These are phyloP conservation scores for Asterochloris sp. DNA, from an alignment of 139 green algal genomes.

Conservation along the genomic window DNA sequence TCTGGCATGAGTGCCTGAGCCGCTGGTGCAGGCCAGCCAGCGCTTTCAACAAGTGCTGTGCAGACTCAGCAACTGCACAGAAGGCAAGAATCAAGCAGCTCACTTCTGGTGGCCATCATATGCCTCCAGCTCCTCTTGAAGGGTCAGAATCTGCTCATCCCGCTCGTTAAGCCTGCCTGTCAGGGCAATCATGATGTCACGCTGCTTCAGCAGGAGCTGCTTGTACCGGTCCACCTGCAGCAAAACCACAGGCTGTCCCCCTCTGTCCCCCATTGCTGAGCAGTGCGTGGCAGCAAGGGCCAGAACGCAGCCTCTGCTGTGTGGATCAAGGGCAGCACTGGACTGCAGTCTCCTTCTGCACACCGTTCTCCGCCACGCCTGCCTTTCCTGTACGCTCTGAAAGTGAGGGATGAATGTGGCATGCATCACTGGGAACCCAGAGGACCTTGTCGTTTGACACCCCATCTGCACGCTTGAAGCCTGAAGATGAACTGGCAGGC, in stretches of 20 bases:
- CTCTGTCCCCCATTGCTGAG: neutral
- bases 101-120: constrained; percentile 74
- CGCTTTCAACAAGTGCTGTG: too few species aligned
- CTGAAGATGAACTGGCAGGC: too few species aligned
- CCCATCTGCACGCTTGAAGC: too few species aligned
- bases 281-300: neutral
- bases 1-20: neutral
- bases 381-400: too few species aligned
- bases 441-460: too few species aligned
- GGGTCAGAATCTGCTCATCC: constrained; percentile 84
- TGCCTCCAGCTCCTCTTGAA: constrained; percentile 89
- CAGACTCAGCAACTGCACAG: too few species aligned
- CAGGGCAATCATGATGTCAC: constrained; percentile 98
- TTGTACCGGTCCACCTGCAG: constrained; percentile 85
- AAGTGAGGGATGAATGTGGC: too few species aligned
- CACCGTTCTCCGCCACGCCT: neutral
- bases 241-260: neutral
- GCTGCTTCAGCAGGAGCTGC: constrained; percentile 92
- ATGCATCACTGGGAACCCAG: too few species aligned
- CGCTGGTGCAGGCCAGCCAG: too few species aligned
- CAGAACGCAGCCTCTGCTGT: too few species aligned
- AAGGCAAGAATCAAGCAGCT: neutral
- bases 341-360: neutral
- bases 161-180: constrained; percentile 88
- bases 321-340: too few species aligned